These are phyloP conservation scores for Chlorella sp. DNA, from an alignment of 139 green algal species.

Conservation along the genomic window DNA sequence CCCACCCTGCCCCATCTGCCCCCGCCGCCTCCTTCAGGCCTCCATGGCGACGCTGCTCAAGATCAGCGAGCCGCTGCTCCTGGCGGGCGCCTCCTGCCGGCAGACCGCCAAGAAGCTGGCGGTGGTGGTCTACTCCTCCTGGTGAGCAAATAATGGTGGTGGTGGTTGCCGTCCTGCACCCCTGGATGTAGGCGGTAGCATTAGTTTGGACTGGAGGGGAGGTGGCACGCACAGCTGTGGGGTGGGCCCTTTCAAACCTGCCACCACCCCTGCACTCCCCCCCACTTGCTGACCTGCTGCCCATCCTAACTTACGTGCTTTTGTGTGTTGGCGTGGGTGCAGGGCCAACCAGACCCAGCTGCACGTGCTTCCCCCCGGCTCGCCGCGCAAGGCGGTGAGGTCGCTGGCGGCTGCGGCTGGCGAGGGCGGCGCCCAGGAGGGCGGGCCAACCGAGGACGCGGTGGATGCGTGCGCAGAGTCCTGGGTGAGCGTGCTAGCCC, in stretches of 20 bases:
- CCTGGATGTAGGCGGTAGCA: too few species aligned
- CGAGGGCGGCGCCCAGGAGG: neutral
- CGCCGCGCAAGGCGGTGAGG: neutral
- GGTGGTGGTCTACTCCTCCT: neutral
- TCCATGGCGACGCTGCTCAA: neutral
- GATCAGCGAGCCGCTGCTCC: neutral
- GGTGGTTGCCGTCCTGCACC: too few species aligned
- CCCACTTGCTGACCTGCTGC: neutral
- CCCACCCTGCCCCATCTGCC: neutral
- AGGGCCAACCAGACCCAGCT: neutral
- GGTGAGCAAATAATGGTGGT: too few species aligned
- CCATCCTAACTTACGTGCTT: neutral
- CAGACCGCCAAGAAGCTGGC: constrained; percentile 4
- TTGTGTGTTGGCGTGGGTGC: neutral
- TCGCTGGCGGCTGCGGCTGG: neutral
- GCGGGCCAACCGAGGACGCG: too few species aligned
- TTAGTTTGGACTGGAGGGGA: neutral
- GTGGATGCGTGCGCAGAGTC: neutral
- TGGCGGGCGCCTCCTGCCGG: neutral
- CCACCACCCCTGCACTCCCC: neutral
- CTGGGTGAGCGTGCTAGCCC: neutral
- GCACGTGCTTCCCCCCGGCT: neutral
- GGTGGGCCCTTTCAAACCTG: too few species aligned
- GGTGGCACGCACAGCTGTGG: neutral
- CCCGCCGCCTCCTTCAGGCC: neutral